Base-by-base conservation (phyloP, 495 filamentous ascomycete genomes). In the Talaromyces thailandensis region DNA sequence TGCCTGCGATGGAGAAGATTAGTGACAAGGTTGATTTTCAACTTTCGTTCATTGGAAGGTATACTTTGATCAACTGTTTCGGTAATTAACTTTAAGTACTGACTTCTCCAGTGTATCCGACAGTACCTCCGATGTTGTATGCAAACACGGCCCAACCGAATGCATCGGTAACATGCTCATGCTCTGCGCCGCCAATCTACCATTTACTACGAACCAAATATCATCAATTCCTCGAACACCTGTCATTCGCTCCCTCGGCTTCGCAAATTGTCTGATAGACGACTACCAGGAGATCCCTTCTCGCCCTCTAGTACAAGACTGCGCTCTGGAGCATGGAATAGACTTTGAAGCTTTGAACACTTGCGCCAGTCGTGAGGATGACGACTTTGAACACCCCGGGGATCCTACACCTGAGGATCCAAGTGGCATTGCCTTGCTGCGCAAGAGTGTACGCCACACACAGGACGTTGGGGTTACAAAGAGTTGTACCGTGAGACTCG, bases 111-210 rank as follows among this genome's bases (percentile, higher is more conserved):
- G 76, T 50, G 72, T 76, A 23, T 75, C 74, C 6, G 67, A 74
- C 57, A 60, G 71, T 55, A 68, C 73, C 4, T 71, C 73, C 48
- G 77, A 76, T 28, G 72, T 80, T 4, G 64, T 71, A 14, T 99
- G 95, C 79, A 95, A 78, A 71, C 94, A 98, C 68, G 95, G 94
- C 5, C 88, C 92, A 5, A 78, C 77, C 14, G 94, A 99, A 77
- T 99, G 94, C 69, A 84, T 98, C 67, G 93, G 93, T 18, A 89
- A 99, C 73, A 96, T 96, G 75, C 79, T 99, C 70, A 86, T 93
- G 65, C 87, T 98, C 61, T 99, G 94, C 78, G 94, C 92, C 26
- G 84, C 86, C 12, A 78, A 86, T 61, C 80, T 93, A 4, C 77
- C 77, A 11, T 80, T 78, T 65, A 68, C 73, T 24, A 23, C 23